phyloP scores from a whole-genome alignment of 2,329 filamentous ascomycete genomes.

The Dothidotthia symphoricarpi region DNA sequence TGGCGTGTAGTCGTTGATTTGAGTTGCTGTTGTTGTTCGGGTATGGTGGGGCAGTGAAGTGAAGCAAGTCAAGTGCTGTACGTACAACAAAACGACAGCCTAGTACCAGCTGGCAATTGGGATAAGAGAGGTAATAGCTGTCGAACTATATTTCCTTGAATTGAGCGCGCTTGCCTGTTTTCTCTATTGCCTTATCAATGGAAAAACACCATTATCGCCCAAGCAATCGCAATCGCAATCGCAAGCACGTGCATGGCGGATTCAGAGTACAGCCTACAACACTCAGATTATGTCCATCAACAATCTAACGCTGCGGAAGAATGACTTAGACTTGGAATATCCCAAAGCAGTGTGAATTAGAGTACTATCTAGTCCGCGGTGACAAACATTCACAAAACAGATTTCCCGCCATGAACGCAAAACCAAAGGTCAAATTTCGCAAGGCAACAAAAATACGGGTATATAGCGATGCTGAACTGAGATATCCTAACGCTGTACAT shows the following conservation, averaged over 20 bases:
- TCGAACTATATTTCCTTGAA: constrained; percentile 11
- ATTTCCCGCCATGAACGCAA: no score
- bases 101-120: no score
- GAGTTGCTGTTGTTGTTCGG: constrained; percentile 4
- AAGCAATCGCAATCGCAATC: constrained; percentile 11
- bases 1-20: constrained; percentile 3
- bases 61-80: no score
- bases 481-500: constrained; percentile 23
- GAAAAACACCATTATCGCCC: constrained; percentile 24
- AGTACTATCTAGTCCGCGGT: no score
- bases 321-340: no score
- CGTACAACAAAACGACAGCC: no score
- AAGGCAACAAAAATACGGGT: constrained; percentile 38
- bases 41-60: constrained; percentile 16
- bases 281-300: no score
- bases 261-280: no score
- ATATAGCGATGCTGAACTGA: constrained; percentile 41
- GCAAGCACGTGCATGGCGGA: constrained; percentile 15
- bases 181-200: constrained; percentile 17
- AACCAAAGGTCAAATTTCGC: no score
- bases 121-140: constrained; percentile 6
- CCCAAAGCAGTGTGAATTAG: no score
- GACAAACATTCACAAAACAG: no score
- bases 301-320: no score
- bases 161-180: constrained; percentile 10